Base-by-base conservation (phyloP, 768 basidiomycete genomes). In the Termitomyces sp. region DNA sequence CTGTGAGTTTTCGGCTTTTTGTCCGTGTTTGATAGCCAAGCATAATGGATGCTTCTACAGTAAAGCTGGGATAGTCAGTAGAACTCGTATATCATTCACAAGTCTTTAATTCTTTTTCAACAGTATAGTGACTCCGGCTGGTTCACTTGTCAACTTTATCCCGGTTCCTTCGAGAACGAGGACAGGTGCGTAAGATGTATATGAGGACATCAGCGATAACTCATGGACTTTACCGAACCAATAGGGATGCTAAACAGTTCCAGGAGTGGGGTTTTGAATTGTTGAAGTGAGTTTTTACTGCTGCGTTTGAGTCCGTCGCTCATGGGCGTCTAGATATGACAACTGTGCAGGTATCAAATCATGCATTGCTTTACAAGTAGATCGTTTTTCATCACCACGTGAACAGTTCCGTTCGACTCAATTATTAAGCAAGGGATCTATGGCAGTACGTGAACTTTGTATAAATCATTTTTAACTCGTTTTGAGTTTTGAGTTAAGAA, bases 251-350 rank as follows among this genome's bases (percentile, higher is more conserved):
- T 6, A 77, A 76, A 58, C 71, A 77, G 3, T 87, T 87, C 70
- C 77, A 79, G 45, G 75, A 81, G 36, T 87, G 86, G 86, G 85
- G 85, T 2, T 86, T 87, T 56, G 82, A 87, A 67, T 81, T 84
- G 59, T 73, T 87, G 43, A 87, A 87, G 85, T 85, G 47, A 28
- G 53, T 45, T 74, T 58, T 59, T 44, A 38, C 26, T 22, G 32
- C n/a, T 42, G 14, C 18, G 28, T 47, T 46, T 3, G 33, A 28
- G 4, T 48, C 20, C 10, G 4, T 57, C 9, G 48, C n/a, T 60
- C 13, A 59, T 4, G 3, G 20, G 16, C 18, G 18, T 48, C 4
- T 47, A 74, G 73, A 60, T 83, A 82, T 53, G 82, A 84, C 62
- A 84, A 84, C 57, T 84, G 83, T 61, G 75, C 75, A 22, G 80